Conservation (phyloP, 83 land plant genomes). For the Isoetes engelmannii region DNA sequence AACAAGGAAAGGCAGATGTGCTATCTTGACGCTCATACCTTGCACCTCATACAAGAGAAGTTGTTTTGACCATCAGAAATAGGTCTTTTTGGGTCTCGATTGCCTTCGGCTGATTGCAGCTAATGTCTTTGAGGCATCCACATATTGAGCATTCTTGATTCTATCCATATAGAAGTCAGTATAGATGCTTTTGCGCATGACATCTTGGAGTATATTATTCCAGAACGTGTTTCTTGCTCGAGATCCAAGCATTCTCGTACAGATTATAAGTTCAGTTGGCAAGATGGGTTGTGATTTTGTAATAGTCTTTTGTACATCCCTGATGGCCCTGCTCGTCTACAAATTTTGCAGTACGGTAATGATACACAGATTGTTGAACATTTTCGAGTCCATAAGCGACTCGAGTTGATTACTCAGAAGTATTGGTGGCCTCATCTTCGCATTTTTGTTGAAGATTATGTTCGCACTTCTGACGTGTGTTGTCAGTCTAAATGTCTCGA, state of each 20-base stretch:
- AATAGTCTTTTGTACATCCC: neutral
- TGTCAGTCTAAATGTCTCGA: neutral
- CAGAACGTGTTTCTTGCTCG: neutral
- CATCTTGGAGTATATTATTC: neutral
- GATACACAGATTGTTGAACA: neutral
- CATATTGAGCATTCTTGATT: no score
- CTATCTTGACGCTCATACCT: no score
- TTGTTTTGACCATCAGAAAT: no score
- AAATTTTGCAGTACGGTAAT: no score
- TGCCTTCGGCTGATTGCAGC: no score
- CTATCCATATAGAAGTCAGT: no score
- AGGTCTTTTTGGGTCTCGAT: no score
- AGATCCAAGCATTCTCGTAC: neutral
- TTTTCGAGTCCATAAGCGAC: neutral
- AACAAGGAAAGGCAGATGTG: no score
- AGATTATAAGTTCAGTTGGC: constrained; percentile 2
- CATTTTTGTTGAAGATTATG: neutral
- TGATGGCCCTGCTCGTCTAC: neutral
- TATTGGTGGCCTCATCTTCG: neutral
- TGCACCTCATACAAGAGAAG: no score
- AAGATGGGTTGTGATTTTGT: neutral
- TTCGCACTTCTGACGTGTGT: constrained; percentile 1
- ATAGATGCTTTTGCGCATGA: no score
- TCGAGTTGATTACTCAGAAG: neutral
- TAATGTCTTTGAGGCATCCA: no score